Base-by-base conservation (phyloP, 163 green algal species). In the Chlorella variabilis region DNA sequence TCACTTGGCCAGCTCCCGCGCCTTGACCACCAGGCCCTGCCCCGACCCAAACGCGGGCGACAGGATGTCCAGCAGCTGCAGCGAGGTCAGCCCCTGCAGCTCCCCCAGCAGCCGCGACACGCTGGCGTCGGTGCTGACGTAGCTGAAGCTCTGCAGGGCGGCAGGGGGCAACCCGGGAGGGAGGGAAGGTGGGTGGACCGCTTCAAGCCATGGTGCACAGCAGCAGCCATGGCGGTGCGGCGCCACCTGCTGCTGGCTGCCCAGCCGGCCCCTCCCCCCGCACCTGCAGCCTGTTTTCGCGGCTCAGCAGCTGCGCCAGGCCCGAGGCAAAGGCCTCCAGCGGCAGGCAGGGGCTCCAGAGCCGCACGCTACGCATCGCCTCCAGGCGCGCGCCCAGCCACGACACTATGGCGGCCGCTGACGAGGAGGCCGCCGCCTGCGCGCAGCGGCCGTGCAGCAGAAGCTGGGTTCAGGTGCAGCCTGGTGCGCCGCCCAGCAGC, bases 11-110 rank as follows among this genome's bases (percentile, higher is more conserved):
- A 85, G 76, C 45, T 85, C 79, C 23, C 71, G 71, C 2, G 79
- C 79, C 41, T 48, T 51, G 45, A 85, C 59, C 34, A 71, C 70
- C 38, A 85, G 70, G 1, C 42, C 48, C 34, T 70, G 49, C 11
- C 79, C 79, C 42, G 33, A 42, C 20, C 41, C 79, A 25, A 48
- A 15, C 36, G 73, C 59, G 49, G 79, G 79, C 23, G 69, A 54
- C 59, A 85, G 59, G 18, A 85, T 80, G 36, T 85, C 70, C 68
- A 85, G 79, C 70, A 63, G 59, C 41, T 77, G 79, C 70, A 85
- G 70, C 17, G 58, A 69, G 27, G 79, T 85, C 25, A 85, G 79
- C 9, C 67, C 42, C 29, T 59, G 70, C 59, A 85, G 51, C 58
- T 77, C 76, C 3, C 58, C 58, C 70, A 85, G 48, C 41, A 77